These are phyloP conservation scores for Cokeromyces recurvatus DNA, from an alignment of 371 early-diverging fungal genomes.

Conservation along the genomic window DNA sequence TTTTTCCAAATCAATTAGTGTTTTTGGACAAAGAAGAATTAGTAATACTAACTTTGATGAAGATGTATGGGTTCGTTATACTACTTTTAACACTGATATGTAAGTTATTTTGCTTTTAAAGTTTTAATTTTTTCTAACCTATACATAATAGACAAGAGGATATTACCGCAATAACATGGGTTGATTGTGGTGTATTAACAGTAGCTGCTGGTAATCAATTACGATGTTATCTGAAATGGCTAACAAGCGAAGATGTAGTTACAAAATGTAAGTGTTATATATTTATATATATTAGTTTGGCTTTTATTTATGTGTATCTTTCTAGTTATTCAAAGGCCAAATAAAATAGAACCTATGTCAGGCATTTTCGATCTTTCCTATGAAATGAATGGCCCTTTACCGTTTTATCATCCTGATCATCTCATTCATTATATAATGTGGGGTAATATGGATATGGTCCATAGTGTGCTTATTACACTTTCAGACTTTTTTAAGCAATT, in stretches of 20 bases:
- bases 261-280: constrained; percentile 23
- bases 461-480: constrained; percentile 49
- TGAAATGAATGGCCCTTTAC: constrained; percentile 57
- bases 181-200: constrained; percentile 58
- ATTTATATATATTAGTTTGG: neutral
- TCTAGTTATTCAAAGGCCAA: too few relatives aligned
- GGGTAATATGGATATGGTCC: constrained; percentile 73
- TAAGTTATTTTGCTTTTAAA: constrained; percentile 6
- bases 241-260: constrained; percentile 41
- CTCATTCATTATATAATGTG: constrained; percentile 72
- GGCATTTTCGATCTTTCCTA: constrained; percentile 54
- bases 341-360: constrained; percentile 35
- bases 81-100: constrained; percentile 40
- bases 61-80: constrained; percentile 41
- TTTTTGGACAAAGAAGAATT: constrained; percentile 51
- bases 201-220: constrained; percentile 58
- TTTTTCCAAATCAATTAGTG: constrained; percentile 31
- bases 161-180: constrained; percentile 60
- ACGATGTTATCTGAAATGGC: constrained; percentile 64
- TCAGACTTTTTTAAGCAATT: constrained; percentile 46
- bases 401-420: constrained; percentile 76
- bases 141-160: constrained; percentile 19
- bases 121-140: neutral
- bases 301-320: too few relatives aligned
- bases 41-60: constrained; percentile 10